Conservation (phyloP, 306 rosid species). For the Psophocarpus tetragonolobus region DNA sequence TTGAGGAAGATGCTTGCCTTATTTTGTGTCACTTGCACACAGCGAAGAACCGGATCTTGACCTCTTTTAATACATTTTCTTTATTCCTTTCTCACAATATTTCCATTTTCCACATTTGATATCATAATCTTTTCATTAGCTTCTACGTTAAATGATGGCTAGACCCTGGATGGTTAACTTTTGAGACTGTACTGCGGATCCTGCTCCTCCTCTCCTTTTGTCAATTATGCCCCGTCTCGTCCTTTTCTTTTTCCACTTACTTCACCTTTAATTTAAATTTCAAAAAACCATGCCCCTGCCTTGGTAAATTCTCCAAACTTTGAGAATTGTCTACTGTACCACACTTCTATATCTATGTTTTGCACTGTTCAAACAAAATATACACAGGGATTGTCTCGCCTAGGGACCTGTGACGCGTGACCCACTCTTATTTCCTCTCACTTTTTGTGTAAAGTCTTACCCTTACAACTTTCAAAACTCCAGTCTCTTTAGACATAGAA, state of each 20-base stretch:
- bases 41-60: constrained; percentile 41
- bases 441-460: constrained; percentile 37
- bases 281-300: constrained; percentile 20
- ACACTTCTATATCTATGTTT: constrained; percentile 31
- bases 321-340: constrained; percentile 33
- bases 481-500: background rate
- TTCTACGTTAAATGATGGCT: constrained; percentile 21
- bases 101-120: constrained; percentile 34
- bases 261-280: constrained; percentile 75
- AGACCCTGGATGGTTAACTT: constrained; percentile 10
- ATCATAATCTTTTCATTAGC: constrained; percentile 9
- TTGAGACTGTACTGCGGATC: constrained; percentile 43
- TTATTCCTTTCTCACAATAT: background rate
- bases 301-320: constrained; percentile 27
- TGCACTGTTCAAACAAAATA: constrained; percentile 27
- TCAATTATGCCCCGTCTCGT: constrained; percentile 40
- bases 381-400: constrained; percentile 34
- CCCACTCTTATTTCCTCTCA: constrained; percentile 41
- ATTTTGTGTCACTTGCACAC: constrained; percentile 9
- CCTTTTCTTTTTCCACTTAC: constrained; percentile 58
- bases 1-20: background rate
- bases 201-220: constrained; percentile 13
- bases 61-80: background rate
- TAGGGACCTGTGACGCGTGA: constrained; percentile 63
- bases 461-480: constrained; percentile 40